A percentile compares a stretch with the other conserved stretches of the same genome.
Evolutionary conservation across 116 monocot species (phyloP).

Genomic region (Papilionanthe hybrid): DNA sequence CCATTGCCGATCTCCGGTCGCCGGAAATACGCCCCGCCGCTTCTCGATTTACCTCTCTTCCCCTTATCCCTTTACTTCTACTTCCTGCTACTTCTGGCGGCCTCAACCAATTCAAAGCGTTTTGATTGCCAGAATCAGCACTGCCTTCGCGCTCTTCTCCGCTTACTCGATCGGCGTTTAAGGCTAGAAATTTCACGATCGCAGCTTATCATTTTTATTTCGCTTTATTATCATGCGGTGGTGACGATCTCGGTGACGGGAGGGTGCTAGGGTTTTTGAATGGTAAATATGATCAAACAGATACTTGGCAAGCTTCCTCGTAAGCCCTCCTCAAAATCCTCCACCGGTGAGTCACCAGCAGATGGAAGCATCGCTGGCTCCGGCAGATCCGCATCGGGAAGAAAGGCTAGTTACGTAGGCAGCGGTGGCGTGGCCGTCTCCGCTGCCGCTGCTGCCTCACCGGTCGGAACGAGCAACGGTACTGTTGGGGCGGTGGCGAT

Average conservation of each 20-base stretch:
- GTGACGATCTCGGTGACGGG: conserved; percentile 9
- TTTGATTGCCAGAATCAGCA: background rate
- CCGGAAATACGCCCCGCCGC: background rate
- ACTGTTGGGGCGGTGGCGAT: background rate
- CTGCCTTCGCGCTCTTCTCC: background rate
- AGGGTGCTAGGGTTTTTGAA: conserved; percentile 8
- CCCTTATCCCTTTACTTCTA: background rate
- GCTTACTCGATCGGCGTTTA: background rate
- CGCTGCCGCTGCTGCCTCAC: background rate
- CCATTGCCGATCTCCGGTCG: conserved; percentile 4
- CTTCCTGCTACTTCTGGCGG: background rate
- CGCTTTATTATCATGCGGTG: background rate
- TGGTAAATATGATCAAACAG: conserved; percentile 33
- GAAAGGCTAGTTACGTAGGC: background rate
- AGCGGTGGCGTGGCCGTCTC: background rate
- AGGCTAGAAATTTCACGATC: conserved; percentile 3
- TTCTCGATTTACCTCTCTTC: background rate
- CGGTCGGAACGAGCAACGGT: background rate
- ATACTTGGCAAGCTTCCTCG: conserved; percentile 29
- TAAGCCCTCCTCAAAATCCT: conserved; percentile 28
- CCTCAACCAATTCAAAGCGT: background rate
- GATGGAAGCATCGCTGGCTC: background rate
- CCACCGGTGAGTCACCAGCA: conserved; percentile 2
- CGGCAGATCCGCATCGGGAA: conserved; percentile 1
- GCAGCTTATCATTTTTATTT: background rate